A percentile compares a stretch with the other conserved stretches of the same genome.
Evolutionary conservation across 169 alveolate species (phyloP).

Genomic region (Besnoitia besnoiti): DNA sequence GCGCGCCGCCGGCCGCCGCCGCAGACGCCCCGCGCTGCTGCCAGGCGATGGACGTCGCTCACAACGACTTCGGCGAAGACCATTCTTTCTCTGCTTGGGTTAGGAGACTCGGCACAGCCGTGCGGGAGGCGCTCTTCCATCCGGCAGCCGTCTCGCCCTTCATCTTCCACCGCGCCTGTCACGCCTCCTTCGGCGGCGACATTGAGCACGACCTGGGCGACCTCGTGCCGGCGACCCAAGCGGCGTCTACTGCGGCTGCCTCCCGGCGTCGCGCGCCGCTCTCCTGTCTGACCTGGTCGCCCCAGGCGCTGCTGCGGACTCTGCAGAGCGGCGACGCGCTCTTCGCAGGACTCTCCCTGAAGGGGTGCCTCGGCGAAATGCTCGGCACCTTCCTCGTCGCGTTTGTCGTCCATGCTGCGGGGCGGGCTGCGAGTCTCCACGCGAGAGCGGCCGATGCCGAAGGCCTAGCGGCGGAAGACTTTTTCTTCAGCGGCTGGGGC

Average conservation of each 20-base stretch:
- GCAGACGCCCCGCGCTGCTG: background rate
- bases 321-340: background rate
- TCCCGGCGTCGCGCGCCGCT: background rate
- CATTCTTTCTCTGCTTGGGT: background rate
- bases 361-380: background rate
- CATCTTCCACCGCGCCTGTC: background rate
- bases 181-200: background rate
- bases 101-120: background rate
- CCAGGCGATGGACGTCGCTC: background rate
- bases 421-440: background rate
- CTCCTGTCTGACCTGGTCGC: background rate
- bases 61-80: background rate
- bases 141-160: constrained; percentile 27
- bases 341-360: background rate
- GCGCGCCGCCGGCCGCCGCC: background rate
- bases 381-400: background rate
- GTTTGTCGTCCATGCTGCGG: background rate
- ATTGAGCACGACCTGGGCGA: background rate
- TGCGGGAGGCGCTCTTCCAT: background rate
- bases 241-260: background rate
- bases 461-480: background rate
- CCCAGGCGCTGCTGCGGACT: background rate
- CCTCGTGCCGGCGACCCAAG: background rate
- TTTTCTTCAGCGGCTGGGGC: background rate
- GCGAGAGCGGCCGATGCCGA: background rate